Percentiles rank a stretch among this genome's conserved stretches.
These are phyloP conservation scores for Skeletonema menzelii DNA, from an alignment of 108 stramenopile species.

Conservation along the genomic window DNA sequence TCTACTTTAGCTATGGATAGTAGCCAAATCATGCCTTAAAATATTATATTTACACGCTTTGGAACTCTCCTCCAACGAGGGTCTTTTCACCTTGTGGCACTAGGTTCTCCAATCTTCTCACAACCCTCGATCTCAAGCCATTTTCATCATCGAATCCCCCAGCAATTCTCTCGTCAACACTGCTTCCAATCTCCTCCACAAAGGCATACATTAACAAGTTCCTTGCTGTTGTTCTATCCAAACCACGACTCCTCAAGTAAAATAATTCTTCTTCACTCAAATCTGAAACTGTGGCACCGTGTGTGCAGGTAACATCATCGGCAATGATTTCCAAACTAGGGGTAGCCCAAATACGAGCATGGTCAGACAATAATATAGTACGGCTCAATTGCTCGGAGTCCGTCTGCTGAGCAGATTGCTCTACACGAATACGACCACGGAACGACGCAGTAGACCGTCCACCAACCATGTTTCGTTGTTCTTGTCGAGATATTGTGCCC, in stretches of 20 bases:
- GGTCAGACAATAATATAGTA: slow-evolving; percentile 85
- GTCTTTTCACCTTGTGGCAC: slow-evolving; percentile 81
- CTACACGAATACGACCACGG: slow-evolving; percentile 93
- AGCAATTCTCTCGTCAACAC: slow-evolving; percentile 59
- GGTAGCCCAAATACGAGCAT: slow-evolving; percentile 83
- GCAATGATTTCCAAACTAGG: slow-evolving; percentile 95
- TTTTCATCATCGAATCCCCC: slow-evolving; percentile 61
- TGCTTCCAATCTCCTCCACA: slow-evolving; percentile 69
- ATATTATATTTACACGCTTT: slow-evolving; percentile 63
- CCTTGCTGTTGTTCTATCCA: slow-evolving; percentile 69
- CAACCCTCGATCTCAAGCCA: slow-evolving; percentile 71
- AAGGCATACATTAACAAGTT: slow-evolving; percentile 91
- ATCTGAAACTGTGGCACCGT: slow-evolving; percentile 96
- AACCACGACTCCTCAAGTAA: slow-evolving; percentile 87
- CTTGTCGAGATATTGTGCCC: slow-evolving; percentile 77
- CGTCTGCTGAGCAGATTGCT: slow-evolving; percentile 92
- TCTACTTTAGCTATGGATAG: too few species aligned
- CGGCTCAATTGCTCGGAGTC: slow-evolving; percentile 90
- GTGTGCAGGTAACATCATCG: slow-evolving; percentile 94
- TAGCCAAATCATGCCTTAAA: neutral
- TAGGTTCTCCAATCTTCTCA: slow-evolving; percentile 69
- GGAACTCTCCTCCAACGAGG: slow-evolving; percentile 75
- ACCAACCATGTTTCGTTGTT: slow-evolving; percentile 92
- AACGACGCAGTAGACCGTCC: slow-evolving; percentile 85
- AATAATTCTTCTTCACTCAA: slow-evolving; percentile 94